Evolutionary conservation across 345 rosid species (phyloP).

Genomic region (Noccaea caerulescens): DNA sequence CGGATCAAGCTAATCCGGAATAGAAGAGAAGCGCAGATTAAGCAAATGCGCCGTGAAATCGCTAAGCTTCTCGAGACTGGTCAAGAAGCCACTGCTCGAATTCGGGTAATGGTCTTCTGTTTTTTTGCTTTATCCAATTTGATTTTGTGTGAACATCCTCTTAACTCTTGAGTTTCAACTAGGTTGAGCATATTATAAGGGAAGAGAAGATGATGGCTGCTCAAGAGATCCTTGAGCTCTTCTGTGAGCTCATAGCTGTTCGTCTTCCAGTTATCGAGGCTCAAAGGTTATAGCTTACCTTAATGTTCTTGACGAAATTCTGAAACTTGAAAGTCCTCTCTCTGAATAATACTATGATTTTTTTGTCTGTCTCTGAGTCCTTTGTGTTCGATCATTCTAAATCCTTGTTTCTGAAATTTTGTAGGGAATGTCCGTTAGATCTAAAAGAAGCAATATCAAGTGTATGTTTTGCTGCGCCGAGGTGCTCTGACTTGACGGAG

Average conservation of each 20-base stretch:
- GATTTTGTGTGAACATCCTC: neutral
- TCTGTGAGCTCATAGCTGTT: slow-evolving; percentile 80
- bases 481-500: slow-evolving; percentile 95
- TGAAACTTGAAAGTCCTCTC: neutral
- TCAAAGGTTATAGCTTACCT: slow-evolving; percentile 63
- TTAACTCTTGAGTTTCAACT: slow-evolving; percentile 6
- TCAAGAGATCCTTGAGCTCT: slow-evolving; percentile 92
- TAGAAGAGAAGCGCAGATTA: slow-evolving; percentile 88
- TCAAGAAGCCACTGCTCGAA: slow-evolving; percentile 98
- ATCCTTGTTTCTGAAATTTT: neutral
- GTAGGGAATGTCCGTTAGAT: slow-evolving; percentile 98
- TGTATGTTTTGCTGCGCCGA: slow-evolving; percentile 94
- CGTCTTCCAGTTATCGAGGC: slow-evolving; percentile 94
- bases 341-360: neutral
- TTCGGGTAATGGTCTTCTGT: slow-evolving; percentile 58
- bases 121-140: neutral
- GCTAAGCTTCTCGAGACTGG: slow-evolving; percentile 97
- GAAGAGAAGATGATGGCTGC: slow-evolving; percentile 99
- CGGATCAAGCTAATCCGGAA: slow-evolving; percentile 80
- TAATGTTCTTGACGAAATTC: neutral
- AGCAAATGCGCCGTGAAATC: slow-evolving; percentile 90
- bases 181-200: slow-evolving; percentile 95
- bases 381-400: neutral
- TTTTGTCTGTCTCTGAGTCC: slow-evolving; percentile 11
- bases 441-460: slow-evolving; percentile 95